Percentiles rank a stretch among this genome's conserved stretches.
These are phyloP conservation scores for Trametes gibbosa DNA, from an alignment of 768 basidiomycete genomes.

Conservation along the genomic window DNA sequence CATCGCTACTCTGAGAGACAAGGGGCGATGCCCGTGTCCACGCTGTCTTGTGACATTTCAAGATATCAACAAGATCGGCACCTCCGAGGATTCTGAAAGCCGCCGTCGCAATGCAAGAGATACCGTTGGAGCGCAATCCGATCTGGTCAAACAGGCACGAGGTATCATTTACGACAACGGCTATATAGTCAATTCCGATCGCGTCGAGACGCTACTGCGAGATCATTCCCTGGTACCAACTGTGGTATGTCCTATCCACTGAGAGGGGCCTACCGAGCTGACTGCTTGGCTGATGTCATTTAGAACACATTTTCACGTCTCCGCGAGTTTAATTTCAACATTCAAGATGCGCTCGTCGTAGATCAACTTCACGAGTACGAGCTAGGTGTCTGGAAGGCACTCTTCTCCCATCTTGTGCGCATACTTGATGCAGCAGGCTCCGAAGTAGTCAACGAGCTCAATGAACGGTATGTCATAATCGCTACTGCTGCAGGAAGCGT, in stretches of 20 bases:
- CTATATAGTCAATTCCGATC: too few relatives aligned
- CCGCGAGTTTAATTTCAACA: neutral
- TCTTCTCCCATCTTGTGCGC: conserved; percentile 25
- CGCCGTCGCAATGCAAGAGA: too few relatives aligned
- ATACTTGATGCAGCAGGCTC: conserved; percentile 13
- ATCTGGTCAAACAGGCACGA: too few relatives aligned
- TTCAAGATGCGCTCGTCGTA: neutral
- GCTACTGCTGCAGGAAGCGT: neutral
- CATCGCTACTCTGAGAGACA: conserved; percentile 27
- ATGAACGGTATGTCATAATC: conserved; percentile 10
- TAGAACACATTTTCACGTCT: neutral
- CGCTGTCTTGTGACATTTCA: too few relatives aligned
- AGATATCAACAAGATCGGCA: too few relatives aligned
- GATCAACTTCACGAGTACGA: conserved; percentile 35
- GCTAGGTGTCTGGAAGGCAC: conserved; percentile 32
- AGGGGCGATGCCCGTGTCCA: conserved; percentile 38
- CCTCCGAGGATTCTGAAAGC: too few relatives aligned
- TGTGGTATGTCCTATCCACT: neutral
- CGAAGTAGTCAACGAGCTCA: conserved; percentile 5
- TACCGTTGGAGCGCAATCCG: too few relatives aligned
- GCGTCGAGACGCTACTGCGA: too few relatives aligned
- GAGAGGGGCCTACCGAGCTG: neutral
- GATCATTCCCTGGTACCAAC: conserved; percentile 15
- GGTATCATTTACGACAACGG: too few relatives aligned
- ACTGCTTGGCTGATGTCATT: neutral